Base-by-base conservation (phyloP, 371 early-diverging fungal species). In the Rhizopus stolonifer region DNA sequence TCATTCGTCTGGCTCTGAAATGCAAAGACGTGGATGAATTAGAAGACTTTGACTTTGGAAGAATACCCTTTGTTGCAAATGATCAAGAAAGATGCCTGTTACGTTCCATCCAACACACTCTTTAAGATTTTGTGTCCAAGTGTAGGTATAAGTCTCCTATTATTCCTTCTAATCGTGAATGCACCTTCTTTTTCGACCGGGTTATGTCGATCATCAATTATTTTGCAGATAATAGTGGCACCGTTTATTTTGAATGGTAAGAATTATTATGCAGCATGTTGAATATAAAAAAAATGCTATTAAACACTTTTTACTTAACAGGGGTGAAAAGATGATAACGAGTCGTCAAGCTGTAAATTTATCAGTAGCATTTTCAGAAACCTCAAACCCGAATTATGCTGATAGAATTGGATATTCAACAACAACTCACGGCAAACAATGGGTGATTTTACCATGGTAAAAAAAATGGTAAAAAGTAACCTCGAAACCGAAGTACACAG, bases 21-120 rank as follows among this genome's bases (percentile, higher is more conserved):
- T 42, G 47, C 55, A 55, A 48, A 55, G 49, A 55, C 49, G 23
- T 24, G 29, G 40, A 55, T 48, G 49, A 55, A 55, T 55, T 47
- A 55, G 40, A 55, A 40, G 49, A 55, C 31, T 55, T 48, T 43
- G 17, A 40, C 42, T 55, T 53, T 42, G 43, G 49, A 55, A 55
- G 40, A 47, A 33, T 55, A 54, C 40, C 29, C 39, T 36, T 46
- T 54, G 19, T 39, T 25, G 54, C 47, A 40, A 54, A 34, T 40
- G 38, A 47, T 47, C 39, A 54, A 54, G 46, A 47, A 54, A 54
- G 40, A 54, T 54, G 47, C 31, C 31, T 54, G 47, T 36, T 53
- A 33, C 46, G 53, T 53, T 33, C 46, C 45, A 53, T 46, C 46
- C 46, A 34, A 33, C 15, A 53, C 46, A 53, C 53, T 53, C 53